Evolutionary conservation across 768 basidiomycete genomes (phyloP), one percentile per base, ranked within the genome.

Genomic region (Amyloporia xantha): DNA sequence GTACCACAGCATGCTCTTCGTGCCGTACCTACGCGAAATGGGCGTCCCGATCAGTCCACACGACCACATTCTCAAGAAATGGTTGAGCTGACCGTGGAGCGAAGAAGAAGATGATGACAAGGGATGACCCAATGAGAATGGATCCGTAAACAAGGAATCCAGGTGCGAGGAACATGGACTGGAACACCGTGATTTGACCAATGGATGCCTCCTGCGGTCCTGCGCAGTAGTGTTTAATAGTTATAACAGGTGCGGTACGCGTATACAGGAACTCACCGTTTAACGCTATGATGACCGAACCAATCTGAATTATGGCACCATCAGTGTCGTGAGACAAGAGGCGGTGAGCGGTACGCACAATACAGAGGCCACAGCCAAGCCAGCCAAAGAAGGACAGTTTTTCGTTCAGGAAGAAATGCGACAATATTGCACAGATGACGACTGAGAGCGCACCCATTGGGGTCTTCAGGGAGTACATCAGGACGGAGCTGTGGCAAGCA

Each of bases 381-480:
- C 94, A 97, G 42, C 96, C 95, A 63, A 99, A 98, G 68, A 97
- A 91, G 28, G 84, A 88, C 38, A 99, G 78, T 47, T 75, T 90
- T 66, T 97, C 95, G 41, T 94, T 82, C 59, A 99, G 84, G 71
- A 98, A 90, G 55, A 95, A 73, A 25, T 91, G 93, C 5, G 94
- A 94, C 15, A 97, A 71, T 27, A 95, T 86, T 43, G 94, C 93
- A 65, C 85, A 95, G 54, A 98, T 75, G 55, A 99, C 96, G 57
- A 99, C 96, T 17, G 92, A 93, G 47, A 99, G 78, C 6, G 95
- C 93, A 36, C 95, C 95, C 58, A 99, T 79, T 2, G 95, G 96
- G 33, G 95, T 98, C 83, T 87, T 54, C 23, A 41, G 28, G 44
- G n/a, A n/a, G 41, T 26, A 24, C 38, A 12, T 30, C 35, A 37